phyloP scores from a whole-genome alignment of 305 asterid genomes.

The Andrographis paniculata region DNA sequence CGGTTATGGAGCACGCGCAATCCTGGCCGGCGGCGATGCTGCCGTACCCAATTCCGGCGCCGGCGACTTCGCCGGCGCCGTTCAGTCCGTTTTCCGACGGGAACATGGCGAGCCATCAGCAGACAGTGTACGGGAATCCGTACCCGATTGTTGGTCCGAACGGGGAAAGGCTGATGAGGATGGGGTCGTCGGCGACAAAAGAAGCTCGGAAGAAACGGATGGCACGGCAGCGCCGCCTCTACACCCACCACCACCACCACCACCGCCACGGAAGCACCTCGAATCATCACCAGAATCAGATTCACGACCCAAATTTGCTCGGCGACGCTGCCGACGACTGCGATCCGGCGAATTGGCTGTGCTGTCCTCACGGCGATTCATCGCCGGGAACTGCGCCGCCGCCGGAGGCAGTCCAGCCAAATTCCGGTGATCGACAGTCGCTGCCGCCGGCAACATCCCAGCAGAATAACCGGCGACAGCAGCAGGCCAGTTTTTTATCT shows the following conservation, averaged over 20 bases:
- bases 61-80: constrained; percentile 38
- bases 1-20: constrained; percentile 40
- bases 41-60: constrained; percentile 22
- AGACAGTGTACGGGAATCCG: constrained; percentile 27
- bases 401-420: constrained; percentile 21
- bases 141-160: constrained; percentile 36
- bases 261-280: constrained; percentile 28
- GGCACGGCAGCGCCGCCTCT: constrained; percentile 64
- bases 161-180: constrained; percentile 39
- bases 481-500: constrained; percentile 26
- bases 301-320: constrained; percentile 16
- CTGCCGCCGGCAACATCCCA: no score
- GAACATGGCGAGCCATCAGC: constrained; percentile 23
- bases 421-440: constrained; percentile 18
- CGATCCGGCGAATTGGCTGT: constrained; percentile 25
- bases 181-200: constrained; percentile 65
- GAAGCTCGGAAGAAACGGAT: constrained; percentile 93
- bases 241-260: constrained; percentile 36
- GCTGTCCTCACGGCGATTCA: constrained; percentile 26
- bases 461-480: constrained; percentile 21
- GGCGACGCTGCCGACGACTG: constrained; percentile 20
- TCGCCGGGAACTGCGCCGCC: constrained; percentile 17
- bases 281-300: constrained; percentile 25
- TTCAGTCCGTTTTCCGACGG: constrained; percentile 27
- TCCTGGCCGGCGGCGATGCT: constrained; percentile 45